These are phyloP conservation scores for Raffaelea arxii DNA, from an alignment of 2,329 filamentous ascomycete genomes.

Conservation along the genomic window DNA sequence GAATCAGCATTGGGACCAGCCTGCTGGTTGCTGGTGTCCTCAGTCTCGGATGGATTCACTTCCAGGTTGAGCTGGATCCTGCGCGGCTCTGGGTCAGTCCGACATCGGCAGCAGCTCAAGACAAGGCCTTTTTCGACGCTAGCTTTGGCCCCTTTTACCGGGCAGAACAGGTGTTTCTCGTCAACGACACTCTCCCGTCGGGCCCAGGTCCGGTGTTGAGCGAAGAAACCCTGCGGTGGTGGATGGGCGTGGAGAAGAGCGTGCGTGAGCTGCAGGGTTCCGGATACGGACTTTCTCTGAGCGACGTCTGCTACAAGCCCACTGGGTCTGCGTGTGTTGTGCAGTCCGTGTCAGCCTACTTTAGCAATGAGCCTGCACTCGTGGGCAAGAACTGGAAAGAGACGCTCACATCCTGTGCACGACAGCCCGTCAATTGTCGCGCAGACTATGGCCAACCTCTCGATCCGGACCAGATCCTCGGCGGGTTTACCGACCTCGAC, in stretches of 20 bases:
- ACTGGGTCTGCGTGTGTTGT: constrained; percentile 82
- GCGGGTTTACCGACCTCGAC: constrained; percentile 59
- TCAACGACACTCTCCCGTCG: constrained; percentile 66
- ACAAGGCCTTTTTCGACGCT: constrained; percentile 87
- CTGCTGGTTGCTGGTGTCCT: constrained; percentile 68
- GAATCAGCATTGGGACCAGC: constrained; percentile 67
- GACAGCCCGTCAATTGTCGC: constrained; percentile 73
- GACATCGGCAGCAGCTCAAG: constrained; percentile 76
- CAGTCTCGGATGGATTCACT: constrained; percentile 80
- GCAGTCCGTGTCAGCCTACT: constrained; percentile 88
- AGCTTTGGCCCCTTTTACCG: constrained; percentile 96
- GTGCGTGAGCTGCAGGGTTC: constrained; percentile 63
- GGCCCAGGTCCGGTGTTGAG: constrained; percentile 69
- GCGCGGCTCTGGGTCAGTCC: constrained; percentile 96
- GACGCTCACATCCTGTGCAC: constrained; percentile 62
- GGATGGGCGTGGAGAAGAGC: constrained; percentile 79
- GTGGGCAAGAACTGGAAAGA: constrained; percentile 63
- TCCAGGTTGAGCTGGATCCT: constrained; percentile 83
- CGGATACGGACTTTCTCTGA: constrained; percentile 56
- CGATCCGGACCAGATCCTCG: constrained; percentile 75
- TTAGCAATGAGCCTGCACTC: constrained; percentile 55
- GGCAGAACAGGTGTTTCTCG: constrained; percentile 84
- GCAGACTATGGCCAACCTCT: constrained; percentile 85
- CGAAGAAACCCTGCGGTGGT: constrained; percentile 86
- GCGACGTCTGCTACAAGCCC: constrained; percentile 91